These are phyloP conservation scores for Hypericum perforatum DNA, from an alignment of 345 rosid genomes.

Conservation along the genomic window DNA sequence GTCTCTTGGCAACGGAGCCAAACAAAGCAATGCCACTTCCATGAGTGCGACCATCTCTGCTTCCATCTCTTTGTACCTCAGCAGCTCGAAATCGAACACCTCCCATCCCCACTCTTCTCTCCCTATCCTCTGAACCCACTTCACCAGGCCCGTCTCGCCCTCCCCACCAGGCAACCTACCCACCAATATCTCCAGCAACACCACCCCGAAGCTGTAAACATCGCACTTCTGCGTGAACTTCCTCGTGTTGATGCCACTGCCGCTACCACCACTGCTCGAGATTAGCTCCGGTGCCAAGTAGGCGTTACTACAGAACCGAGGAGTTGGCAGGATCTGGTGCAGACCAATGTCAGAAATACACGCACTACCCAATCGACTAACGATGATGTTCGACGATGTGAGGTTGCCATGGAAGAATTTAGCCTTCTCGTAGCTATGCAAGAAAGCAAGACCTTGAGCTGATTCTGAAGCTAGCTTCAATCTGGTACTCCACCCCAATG, in stretches of 20 bases:
- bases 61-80: constrained; percentile 24
- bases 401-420: constrained; percentile 35
- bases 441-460: constrained; percentile 31
- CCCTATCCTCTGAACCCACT: constrained; percentile 26
- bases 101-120: constrained; percentile 24
- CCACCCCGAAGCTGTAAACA: constrained; percentile 35
- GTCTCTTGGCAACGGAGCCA: constrained; percentile 29
- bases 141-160: constrained; percentile 28
- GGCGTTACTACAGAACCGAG: constrained; percentile 8
- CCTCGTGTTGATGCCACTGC: constrained; percentile 1
- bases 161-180: constrained; percentile 30
- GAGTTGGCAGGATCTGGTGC: constrained; percentile 21
- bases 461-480: constrained; percentile 31
- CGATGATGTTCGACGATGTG: constrained; percentile 28
- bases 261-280: constrained; percentile 6
- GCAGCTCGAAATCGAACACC: constrained; percentile 36
- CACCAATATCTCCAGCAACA: constrained; percentile 29
- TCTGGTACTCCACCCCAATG: constrained; percentile 29
- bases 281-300: constrained; percentile 28
- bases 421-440: constrained; percentile 21
- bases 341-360: constrained; percentile 29
- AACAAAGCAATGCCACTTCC: constrained; percentile 35
- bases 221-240: constrained; percentile 27
- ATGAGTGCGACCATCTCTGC: constrained; percentile 29
- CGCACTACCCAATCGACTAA: constrained; percentile 22